A percentile compares a stretch with the other conserved stretches of the same genome.
Evolutionary conservation across 2,329 filamentous ascomycete genomes (phyloP).

Genomic region (Exutisphaerella laricina): DNA sequence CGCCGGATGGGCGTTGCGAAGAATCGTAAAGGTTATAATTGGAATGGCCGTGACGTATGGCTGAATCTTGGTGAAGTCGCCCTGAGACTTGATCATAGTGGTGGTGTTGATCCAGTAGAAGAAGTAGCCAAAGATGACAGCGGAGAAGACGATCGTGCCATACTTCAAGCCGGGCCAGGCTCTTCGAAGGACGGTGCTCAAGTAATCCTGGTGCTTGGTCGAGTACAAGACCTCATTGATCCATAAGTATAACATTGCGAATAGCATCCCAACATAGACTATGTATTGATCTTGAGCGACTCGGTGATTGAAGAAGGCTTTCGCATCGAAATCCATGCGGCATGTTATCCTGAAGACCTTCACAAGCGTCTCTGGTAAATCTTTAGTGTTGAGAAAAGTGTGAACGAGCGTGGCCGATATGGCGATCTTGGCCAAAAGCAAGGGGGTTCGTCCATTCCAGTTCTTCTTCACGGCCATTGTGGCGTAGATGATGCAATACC

Average conservation of each 20-base stretch:
- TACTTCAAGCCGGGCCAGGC: conserved; percentile 23
- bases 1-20: conserved; percentile 46
- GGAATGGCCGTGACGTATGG: conserved; percentile 52
- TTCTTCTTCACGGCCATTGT: conserved; percentile 43
- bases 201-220: conserved; percentile 5
- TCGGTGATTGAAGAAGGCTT: conserved; percentile 46
- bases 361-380: conserved; percentile 42
- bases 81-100: conserved; percentile 31
- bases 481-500: conserved; percentile 54
- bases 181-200: conserved; percentile 7
- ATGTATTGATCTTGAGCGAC: conserved; percentile 51
- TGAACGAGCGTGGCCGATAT: conserved; percentile 42
- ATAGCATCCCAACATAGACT: conserved; percentile 52
- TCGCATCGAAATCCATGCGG: conserved; percentile 46
- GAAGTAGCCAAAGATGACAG: conserved; percentile 29
- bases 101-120: conserved; percentile 30
- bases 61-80: conserved; percentile 47
- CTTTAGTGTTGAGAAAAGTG: conserved; percentile 35
- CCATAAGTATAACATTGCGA: conserved; percentile 41
- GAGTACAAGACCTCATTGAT: conserved; percentile 15
- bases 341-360: conserved; percentile 39
- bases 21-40: conserved; percentile 47
- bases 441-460: conserved; percentile 41
- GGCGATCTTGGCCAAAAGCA: conserved; percentile 46
- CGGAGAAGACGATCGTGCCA: conserved; percentile 7